Evolutionary conservation across 2,329 filamentous ascomycete species (phyloP).

Genomic region (Elsinoe perseae): DNA sequence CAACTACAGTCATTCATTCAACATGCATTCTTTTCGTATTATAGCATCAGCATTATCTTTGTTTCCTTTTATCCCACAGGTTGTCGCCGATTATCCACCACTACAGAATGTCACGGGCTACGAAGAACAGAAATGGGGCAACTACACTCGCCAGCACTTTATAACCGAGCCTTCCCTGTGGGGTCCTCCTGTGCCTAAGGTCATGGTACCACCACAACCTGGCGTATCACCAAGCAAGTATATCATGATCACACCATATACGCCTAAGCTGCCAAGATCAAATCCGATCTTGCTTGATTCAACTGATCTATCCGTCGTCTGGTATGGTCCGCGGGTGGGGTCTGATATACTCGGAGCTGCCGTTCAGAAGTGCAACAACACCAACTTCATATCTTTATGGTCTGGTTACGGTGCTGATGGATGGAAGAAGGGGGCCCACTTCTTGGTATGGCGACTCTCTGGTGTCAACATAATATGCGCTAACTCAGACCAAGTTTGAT

Average conservation of each 20-base stretch:
- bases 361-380: slow-evolving; percentile 30
- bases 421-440: slow-evolving; percentile 4
- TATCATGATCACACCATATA: slow-evolving; percentile 26
- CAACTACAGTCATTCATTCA: slow-evolving; percentile 3
- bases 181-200: slow-evolving; percentile 23
- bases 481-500: slow-evolving; percentile 22
- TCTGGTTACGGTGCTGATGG: slow-evolving; percentile 31
- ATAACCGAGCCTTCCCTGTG: slow-evolving; percentile 7
- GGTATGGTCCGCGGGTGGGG: slow-evolving; percentile 24
- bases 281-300: slow-evolving; percentile 29
- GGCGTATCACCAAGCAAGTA: slow-evolving; percentile 4
- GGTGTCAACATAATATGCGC: background rate
- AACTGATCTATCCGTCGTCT: slow-evolving; percentile 25
- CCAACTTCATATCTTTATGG: slow-evolving; percentile 35
- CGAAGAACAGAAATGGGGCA: slow-evolving; percentile 3
- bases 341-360: slow-evolving; percentile 40
- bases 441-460: slow-evolving; percentile 31
- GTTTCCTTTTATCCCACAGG: background rate
- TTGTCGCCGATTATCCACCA: slow-evolving; percentile 5
- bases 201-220: slow-evolving; percentile 1
- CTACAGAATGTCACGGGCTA: slow-evolving; percentile 7
- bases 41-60: background rate
- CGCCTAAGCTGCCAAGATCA: slow-evolving; percentile 24
- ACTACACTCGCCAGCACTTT: slow-evolving; percentile 14
- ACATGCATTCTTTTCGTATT: background rate